Percentiles rank a stretch among this genome's conserved stretches.
Conservation (phyloP, 164 flowering plant species). For the Houttuynia cordata region DNA sequence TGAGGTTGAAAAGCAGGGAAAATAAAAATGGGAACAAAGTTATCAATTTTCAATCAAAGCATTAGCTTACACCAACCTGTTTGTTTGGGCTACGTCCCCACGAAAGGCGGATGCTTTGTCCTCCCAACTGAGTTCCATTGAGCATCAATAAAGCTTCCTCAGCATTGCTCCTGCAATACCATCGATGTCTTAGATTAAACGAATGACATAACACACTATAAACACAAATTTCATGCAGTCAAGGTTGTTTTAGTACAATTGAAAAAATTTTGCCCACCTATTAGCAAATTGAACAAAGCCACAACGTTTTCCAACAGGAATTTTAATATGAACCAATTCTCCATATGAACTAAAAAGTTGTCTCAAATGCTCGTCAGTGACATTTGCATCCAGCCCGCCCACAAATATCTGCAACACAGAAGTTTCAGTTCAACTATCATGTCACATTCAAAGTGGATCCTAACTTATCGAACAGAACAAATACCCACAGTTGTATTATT, state of each 20-base stretch:
- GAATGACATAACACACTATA: too few species aligned
- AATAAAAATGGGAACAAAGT: neutral
- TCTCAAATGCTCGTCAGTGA: conserved; percentile 62
- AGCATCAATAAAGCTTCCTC: conserved; percentile 60
- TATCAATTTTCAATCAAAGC: neutral
- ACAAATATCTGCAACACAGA: conserved; percentile 64
- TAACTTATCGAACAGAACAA: conserved; percentile 6
- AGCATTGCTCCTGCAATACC: conserved; percentile 40
- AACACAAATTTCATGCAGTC: too few species aligned
- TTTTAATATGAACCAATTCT: conserved; percentile 67
- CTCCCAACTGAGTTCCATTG: conserved; percentile 57
- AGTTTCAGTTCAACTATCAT: conserved; percentile 2
- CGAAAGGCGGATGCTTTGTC: conserved; percentile 59
- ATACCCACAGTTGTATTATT: conserved; percentile 81
- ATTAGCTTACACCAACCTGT: conserved; percentile 27
- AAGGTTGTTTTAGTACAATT: too few species aligned
- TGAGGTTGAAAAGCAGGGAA: too few species aligned
- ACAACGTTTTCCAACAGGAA: conserved; percentile 80
- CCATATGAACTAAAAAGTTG: conserved; percentile 65
- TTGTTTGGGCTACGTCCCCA: conserved; percentile 85
- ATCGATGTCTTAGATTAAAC: neutral
- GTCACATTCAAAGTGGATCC: neutral
- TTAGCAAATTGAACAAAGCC: conserved; percentile 88
- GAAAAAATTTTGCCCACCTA: conserved; percentile 30
- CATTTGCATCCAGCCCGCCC: conserved; percentile 67